These are phyloP conservation scores for Liriodendron chinense DNA, from an alignment of 164 flowering plant species.

Conservation along the genomic window DNA sequence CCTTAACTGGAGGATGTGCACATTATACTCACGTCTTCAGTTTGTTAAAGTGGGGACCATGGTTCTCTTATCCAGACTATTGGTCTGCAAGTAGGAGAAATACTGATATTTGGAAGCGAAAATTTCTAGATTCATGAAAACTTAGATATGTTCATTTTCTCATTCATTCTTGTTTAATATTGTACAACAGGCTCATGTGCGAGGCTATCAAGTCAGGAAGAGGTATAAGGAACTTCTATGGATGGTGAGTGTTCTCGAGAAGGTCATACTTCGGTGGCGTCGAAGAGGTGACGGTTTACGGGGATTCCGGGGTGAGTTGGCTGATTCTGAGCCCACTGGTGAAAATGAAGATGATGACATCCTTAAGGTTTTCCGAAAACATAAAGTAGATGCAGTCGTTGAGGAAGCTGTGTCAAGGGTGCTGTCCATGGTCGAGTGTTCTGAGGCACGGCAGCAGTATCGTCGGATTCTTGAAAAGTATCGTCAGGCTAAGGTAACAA, in stretches of 20 bases:
- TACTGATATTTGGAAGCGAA: not conserved
- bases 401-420: constrained; percentile 79
- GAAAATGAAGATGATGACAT: constrained; percentile 74
- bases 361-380: constrained; percentile 65
- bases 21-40: no score
- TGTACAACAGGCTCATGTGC: constrained; percentile 78
- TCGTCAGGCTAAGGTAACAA: constrained; percentile 68
- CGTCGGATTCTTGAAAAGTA: constrained; percentile 67
- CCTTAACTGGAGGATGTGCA: no score
- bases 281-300: constrained; percentile 79
- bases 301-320: constrained; percentile 69
- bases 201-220: constrained; percentile 91
- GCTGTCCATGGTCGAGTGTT: constrained; percentile 85
- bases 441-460: constrained; percentile 82
- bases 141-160: not conserved
- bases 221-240: constrained; percentile 68
- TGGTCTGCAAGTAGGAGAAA: not conserved
- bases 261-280: constrained; percentile 84
- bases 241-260: constrained; percentile 87
- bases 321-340: constrained; percentile 47
- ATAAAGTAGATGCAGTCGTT: constrained; percentile 73
- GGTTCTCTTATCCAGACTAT: no score
- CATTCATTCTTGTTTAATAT: not conserved
- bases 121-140: not conserved
- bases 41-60: no score